Percentiles rank a stretch among this genome's conserved stretches.
phyloP scores from a whole-genome alignment of 352 stramenopile species.

The Pythium rhizo-oryzae region DNA sequence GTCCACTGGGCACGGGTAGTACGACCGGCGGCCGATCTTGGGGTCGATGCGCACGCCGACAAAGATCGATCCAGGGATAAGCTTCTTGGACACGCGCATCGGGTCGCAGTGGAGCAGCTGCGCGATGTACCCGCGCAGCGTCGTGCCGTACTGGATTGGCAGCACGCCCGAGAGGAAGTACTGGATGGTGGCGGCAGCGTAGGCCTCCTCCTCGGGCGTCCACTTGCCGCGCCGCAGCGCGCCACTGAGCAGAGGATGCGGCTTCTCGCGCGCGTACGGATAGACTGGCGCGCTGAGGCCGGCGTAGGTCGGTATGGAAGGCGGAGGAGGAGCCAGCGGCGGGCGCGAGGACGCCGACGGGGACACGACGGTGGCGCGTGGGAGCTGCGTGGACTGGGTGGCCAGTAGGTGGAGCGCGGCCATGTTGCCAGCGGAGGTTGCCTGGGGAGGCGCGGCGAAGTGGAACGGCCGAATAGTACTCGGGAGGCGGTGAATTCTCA shows the following conservation, averaged over 20 bases:
- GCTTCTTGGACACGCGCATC: constrained; percentile 84
- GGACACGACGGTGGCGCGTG: constrained; percentile 1
- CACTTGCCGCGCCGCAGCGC: constrained; percentile 69
- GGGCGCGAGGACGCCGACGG: too few species aligned
- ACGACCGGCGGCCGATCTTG: constrained; percentile 75
- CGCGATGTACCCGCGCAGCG: constrained; percentile 68
- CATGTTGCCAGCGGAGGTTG: constrained; percentile 2
- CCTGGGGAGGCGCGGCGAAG: too few species aligned
- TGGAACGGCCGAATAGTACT: neutral
- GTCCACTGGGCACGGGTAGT: constrained; percentile 61
- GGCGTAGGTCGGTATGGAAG: neutral
- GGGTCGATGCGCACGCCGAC: constrained; percentile 70
- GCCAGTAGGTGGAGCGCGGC: constrained; percentile 26
- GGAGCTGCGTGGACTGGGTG: constrained; percentile 24
- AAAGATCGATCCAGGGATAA: constrained; percentile 61
- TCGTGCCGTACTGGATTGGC: constrained; percentile 73
- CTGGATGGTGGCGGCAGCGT: constrained; percentile 64
- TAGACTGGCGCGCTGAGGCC: constrained; percentile 10
- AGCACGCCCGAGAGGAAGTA: constrained; percentile 72
- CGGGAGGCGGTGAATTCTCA: constrained; percentile 5
- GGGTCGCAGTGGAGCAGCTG: constrained; percentile 74
- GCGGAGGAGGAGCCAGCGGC: too few species aligned
- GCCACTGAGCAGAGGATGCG: constrained; percentile 21
- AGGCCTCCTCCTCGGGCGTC: constrained; percentile 68
- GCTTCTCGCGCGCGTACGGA: constrained; percentile 20